Evolutionary conservation across 805 yeast genomes (phyloP), one percentile per base, ranked within the genome.

Genomic region (Metschnikowia arizonensis): DNA sequence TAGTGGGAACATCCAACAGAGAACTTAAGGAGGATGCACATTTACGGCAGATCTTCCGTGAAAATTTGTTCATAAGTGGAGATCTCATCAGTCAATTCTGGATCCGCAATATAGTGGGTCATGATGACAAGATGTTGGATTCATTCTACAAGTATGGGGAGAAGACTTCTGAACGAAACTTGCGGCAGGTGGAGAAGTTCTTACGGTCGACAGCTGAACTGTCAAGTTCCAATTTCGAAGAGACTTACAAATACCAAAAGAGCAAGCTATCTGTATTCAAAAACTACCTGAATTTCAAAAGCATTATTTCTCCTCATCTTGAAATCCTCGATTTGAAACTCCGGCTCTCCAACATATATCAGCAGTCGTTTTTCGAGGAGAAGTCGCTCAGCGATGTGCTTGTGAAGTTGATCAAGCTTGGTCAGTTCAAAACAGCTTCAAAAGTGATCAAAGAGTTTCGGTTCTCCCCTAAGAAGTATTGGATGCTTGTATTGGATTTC

Each of bases 391-490:
- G 48, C 10, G 56, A 51, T 2, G 55, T 71, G 9, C 33, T 70
- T 2, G 46, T 37, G 5, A 61, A 55, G 40, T 54, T 71, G 14
- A 60, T 69, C 8, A 47, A 49, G 29, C 58, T 76, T 44, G 69
- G 76, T 15, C 88, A 85, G 52, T 51, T 70, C 50, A 64, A 72
- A 25, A 66, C 72, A 31, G 82, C 86, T 0, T 58, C 63, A 3
- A 72, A 73, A 40, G 47, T 83, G 4, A 64, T 73, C 11, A 73
- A 74, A 32, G 80, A 75, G 26, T 78, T 83, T 58, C 78, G 76
- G 34, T 63, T 88, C 1, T 63, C 76, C 5, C 86, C 81, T 11
- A 73, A 70, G 45, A 81, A 82, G 48, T 73, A 73, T 48, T 77
- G 82, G 61, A 76, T 76, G 62, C 61, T 77, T 12, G 76, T 78